phyloP scores from a whole-genome alignment of 768 basidiomycete species.

The Kondoa malvinella region DNA sequence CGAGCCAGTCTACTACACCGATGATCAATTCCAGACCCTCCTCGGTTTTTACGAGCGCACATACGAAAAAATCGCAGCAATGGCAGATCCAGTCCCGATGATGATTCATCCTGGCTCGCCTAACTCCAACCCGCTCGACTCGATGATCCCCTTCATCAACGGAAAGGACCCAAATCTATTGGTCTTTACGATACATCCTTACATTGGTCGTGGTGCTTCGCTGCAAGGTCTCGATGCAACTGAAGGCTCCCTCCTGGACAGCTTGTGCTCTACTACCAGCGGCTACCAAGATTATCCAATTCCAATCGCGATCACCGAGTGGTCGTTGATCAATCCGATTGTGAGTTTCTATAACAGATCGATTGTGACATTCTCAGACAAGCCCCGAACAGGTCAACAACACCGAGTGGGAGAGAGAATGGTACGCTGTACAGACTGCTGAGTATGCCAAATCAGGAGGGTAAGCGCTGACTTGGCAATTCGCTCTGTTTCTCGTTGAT shows the following conservation, averaged over 20 bases:
- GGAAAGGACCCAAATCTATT: constrained; percentile 21
- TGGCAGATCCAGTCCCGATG: constrained; percentile 1
- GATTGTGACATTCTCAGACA: neutral
- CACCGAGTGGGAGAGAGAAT: constrained; percentile 21
- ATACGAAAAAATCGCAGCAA: constrained; percentile 3
- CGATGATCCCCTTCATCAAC: constrained; percentile 18
- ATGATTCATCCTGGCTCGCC: constrained; percentile 15
- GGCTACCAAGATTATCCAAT: constrained; percentile 17
- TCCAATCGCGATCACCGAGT: constrained; percentile 19
- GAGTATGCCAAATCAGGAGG: constrained; percentile 26
- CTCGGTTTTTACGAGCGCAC: constrained; percentile 21
- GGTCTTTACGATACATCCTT: constrained; percentile 20
- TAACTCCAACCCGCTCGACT: constrained; percentile 17
- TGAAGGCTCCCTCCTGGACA: constrained; percentile 3
- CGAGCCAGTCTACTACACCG: constrained; percentile 25
- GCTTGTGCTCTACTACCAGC: constrained; percentile 23
- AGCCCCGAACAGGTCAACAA: constrained; percentile 21
- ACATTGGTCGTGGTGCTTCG: constrained; percentile 9
- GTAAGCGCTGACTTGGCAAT: neutral
- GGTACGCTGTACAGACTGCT: constrained; percentile 25
- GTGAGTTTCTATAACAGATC: neutral
- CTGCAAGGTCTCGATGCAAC: neutral
- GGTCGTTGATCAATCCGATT: constrained; percentile 6
- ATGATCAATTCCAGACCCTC: constrained; percentile 20
- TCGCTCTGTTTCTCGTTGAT: too few species aligned